These are phyloP conservation scores for Paraglomus brasilianum DNA, from an alignment of 192 early-diverging fungal genomes.

Conservation along the genomic window DNA sequence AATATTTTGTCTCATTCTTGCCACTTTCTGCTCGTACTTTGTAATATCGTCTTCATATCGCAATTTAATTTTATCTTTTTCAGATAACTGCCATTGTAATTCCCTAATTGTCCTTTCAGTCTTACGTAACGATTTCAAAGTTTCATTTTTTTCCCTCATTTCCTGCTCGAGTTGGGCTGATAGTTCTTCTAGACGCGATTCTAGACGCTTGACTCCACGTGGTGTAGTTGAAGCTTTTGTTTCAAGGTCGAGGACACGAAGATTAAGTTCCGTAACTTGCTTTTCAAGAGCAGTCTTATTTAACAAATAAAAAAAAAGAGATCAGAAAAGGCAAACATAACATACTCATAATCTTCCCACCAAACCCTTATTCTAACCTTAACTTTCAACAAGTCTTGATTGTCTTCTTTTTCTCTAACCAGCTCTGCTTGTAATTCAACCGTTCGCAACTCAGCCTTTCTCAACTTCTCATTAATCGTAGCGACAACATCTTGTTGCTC, in stretches of 20 bases:
- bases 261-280: constrained; percentile 75
- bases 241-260: constrained; percentile 77
- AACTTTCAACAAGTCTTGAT: constrained; percentile 48
- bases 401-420: constrained; percentile 67
- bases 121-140: constrained; percentile 56
- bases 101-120: constrained; percentile 80
- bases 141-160: constrained; percentile 63
- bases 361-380: constrained; percentile 36
- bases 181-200: constrained; percentile 63
- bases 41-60: constrained; percentile 66
- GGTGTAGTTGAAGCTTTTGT: constrained; percentile 59
- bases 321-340: neutral
- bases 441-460: constrained; percentile 64
- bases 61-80: constrained; percentile 72
- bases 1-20: constrained; percentile 58
- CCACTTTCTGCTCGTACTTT: constrained; percentile 68
- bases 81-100: constrained; percentile 81
- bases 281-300: constrained; percentile 70
- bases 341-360: too few species aligned
- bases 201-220: constrained; percentile 54
- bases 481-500: constrained; percentile 70
- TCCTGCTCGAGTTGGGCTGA: constrained; percentile 57
- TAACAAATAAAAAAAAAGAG: constrained; percentile 16
- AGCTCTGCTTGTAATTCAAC: constrained; percentile 68
- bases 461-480: constrained; percentile 63